These are phyloP conservation scores for Mallotus nudiflorus DNA, from an alignment of 345 rosid genomes.

Conservation along the genomic window DNA sequence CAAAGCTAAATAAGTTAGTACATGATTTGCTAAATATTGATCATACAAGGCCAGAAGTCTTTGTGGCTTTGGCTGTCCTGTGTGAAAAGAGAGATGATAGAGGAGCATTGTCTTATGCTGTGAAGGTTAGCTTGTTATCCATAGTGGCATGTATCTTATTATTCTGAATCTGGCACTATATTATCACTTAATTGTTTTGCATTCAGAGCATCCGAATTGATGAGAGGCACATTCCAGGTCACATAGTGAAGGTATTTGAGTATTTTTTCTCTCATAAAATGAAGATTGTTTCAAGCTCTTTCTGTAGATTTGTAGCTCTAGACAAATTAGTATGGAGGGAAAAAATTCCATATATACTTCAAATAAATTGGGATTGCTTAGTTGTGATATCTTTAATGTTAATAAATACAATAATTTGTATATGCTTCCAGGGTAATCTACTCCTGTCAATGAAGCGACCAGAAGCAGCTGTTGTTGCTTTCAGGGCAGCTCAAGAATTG, in stretches of 20 bases:
- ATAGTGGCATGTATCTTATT: background rate
- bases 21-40: slow-evolving; percentile 88
- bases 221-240: slow-evolving; percentile 89
- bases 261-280: slow-evolving; percentile 14
- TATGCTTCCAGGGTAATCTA: slow-evolving; percentile 68
- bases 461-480: slow-evolving; percentile 85
- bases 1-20: slow-evolving; percentile 82
- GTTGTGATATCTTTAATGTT: background rate
- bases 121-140: slow-evolving; percentile 66
- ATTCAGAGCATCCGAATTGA: slow-evolving; percentile 85
- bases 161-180: slow-evolving; percentile 2
- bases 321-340: background rate
- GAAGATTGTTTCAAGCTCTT: slow-evolving; percentile 21
- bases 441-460: slow-evolving; percentile 75
- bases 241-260: slow-evolving; percentile 83
- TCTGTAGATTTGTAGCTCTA: background rate
- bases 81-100: slow-evolving; percentile 90
- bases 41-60: slow-evolving; percentile 84
- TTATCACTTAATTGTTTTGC: slow-evolving; percentile 29
- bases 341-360: background rate
- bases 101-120: slow-evolving; percentile 84
- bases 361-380: background rate
- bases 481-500: slow-evolving; percentile 92
- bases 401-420: slow-evolving; percentile 1
- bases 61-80: slow-evolving; percentile 81